Evolutionary conservation across 2,329 filamentous ascomycete species (phyloP).

Genomic region (Diplodia seriata): DNA sequence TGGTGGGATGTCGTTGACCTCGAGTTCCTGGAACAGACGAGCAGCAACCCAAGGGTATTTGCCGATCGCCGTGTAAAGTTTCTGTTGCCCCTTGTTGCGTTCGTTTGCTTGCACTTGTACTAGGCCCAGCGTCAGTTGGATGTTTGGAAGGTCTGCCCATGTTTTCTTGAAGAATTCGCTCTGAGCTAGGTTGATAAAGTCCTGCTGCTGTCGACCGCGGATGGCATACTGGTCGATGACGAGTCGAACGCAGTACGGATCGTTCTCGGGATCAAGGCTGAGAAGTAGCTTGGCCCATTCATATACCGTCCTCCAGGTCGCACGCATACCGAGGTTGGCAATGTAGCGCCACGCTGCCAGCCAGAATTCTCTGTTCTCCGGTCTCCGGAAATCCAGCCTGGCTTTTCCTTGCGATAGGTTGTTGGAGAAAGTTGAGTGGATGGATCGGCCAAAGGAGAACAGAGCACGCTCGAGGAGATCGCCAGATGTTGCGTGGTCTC

Average conservation of each 20-base stretch:
- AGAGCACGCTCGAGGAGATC: slow-evolving; percentile 90
- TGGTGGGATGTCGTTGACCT: slow-evolving; percentile 75
- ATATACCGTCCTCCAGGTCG: slow-evolving; percentile 90
- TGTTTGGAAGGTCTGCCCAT: slow-evolving; percentile 68
- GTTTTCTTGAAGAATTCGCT: slow-evolving; percentile 56
- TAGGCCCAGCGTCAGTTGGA: slow-evolving; percentile 77
- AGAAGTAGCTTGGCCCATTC: slow-evolving; percentile 92
- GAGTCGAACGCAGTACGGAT: slow-evolving; percentile 84
- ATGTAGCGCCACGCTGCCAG: slow-evolving; percentile 90
- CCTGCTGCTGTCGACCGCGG: slow-evolving; percentile 77
- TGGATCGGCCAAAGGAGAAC: slow-evolving; percentile 90
- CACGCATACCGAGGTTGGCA: slow-evolving; percentile 81
- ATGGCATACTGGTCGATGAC: slow-evolving; percentile 84
- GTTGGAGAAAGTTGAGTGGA: slow-evolving; percentile 80
- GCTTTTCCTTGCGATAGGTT: slow-evolving; percentile 80
- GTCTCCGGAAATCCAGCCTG: slow-evolving; percentile 77
- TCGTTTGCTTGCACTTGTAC: slow-evolving; percentile 77
- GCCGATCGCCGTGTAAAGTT: slow-evolving; percentile 72
- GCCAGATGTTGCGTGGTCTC: slow-evolving; percentile 83
- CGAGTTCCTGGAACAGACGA: slow-evolving; percentile 78
- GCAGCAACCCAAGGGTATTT: slow-evolving; percentile 84
- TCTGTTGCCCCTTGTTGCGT: slow-evolving; percentile 66
- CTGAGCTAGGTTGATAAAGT: slow-evolving; percentile 74
- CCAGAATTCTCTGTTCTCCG: slow-evolving; percentile 93
- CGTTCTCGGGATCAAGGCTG: slow-evolving; percentile 71